phyloP scores from a whole-genome alignment of 2,329 filamentous ascomycete genomes.

The Raffaelea albimanens region DNA sequence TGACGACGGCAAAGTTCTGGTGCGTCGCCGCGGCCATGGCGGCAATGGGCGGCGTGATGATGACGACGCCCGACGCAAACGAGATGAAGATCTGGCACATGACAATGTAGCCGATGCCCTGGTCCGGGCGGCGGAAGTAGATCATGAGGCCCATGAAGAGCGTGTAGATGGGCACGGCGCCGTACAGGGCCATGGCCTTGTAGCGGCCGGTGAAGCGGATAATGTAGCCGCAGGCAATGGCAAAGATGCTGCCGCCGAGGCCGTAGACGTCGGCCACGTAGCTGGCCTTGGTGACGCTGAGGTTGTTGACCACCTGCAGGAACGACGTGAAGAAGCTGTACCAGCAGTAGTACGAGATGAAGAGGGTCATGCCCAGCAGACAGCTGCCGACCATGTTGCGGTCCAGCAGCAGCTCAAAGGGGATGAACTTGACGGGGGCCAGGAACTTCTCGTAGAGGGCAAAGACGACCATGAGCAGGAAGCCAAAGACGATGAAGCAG shows the following conservation, averaged over 20 bases:
- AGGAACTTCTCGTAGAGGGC: slow-evolving; percentile 46
- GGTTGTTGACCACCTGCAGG: slow-evolving; percentile 40
- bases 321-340: slow-evolving; percentile 44
- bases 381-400: slow-evolving; percentile 45
- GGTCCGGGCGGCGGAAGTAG: slow-evolving; percentile 40
- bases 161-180: slow-evolving; percentile 44
- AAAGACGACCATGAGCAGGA: slow-evolving; percentile 39
- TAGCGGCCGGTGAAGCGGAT: slow-evolving; percentile 40
- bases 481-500: slow-evolving; percentile 51
- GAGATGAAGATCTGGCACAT: slow-evolving; percentile 45
- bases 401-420: slow-evolving; percentile 30
- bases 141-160: slow-evolving; percentile 46
- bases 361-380: slow-evolving; percentile 23
- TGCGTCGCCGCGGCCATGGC: slow-evolving; percentile 49
- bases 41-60: slow-evolving; percentile 48
- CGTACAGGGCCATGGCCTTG: slow-evolving; percentile 27
- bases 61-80: slow-evolving; percentile 45
- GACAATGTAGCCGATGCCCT: slow-evolving; percentile 40
- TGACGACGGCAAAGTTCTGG: slow-evolving; percentile 44
- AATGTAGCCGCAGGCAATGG: slow-evolving; percentile 4
- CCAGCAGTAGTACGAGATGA: slow-evolving; percentile 5
- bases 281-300: slow-evolving; percentile 39
- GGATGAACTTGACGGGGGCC: slow-evolving; percentile 41
- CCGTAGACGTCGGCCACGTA: slow-evolving; percentile 31
- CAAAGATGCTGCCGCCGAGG: slow-evolving; percentile 1